Evolutionary conservation across 495 filamentous ascomycete species (phyloP).

Genomic region (Lasiosphaeriaceae sp.): DNA sequence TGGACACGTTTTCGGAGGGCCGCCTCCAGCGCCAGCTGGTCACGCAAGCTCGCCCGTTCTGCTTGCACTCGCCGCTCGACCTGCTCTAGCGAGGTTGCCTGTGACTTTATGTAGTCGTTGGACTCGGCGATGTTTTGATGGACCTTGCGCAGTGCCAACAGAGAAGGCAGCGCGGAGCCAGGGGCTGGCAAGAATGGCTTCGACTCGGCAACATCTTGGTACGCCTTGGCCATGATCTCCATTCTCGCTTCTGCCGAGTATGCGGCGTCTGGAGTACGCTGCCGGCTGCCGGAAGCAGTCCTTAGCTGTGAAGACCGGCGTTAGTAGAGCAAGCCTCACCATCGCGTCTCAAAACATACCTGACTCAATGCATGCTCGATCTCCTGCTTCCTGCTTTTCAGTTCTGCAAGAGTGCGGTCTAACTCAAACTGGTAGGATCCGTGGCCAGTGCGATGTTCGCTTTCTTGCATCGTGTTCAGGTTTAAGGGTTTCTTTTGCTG

Average conservation of each 20-base stretch:
- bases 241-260: slow-evolving; percentile 33
- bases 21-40: slow-evolving; percentile 59
- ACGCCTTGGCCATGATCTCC: slow-evolving; percentile 60
- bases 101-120: slow-evolving; percentile 53
- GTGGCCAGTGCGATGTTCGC: background rate
- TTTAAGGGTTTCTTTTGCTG: too few species aligned
- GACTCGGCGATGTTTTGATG: slow-evolving; percentile 60
- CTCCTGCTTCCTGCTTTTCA: slow-evolving; percentile 61
- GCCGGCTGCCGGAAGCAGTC: slow-evolving; percentile 13
- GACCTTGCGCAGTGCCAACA: slow-evolving; percentile 65
- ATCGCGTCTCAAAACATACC: slow-evolving; percentile 19
- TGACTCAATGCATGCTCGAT: slow-evolving; percentile 57
- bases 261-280: slow-evolving; percentile 19
- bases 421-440: slow-evolving; percentile 48
- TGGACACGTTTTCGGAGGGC: slow-evolving; percentile 45
- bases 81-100: slow-evolving; percentile 49
- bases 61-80: slow-evolving; percentile 51
- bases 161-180: slow-evolving; percentile 64
- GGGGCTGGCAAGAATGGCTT: slow-evolving; percentile 61
- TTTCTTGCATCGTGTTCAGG: slow-evolving; percentile 10
- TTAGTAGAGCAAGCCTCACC: background rate
- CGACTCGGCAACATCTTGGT: slow-evolving; percentile 54
- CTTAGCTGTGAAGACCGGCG: background rate
- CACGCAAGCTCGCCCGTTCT: slow-evolving; percentile 58
- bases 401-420: slow-evolving; percentile 59